Conservation (phyloP, 139 green algal species). For the Chlamydomonas urium region DNA sequence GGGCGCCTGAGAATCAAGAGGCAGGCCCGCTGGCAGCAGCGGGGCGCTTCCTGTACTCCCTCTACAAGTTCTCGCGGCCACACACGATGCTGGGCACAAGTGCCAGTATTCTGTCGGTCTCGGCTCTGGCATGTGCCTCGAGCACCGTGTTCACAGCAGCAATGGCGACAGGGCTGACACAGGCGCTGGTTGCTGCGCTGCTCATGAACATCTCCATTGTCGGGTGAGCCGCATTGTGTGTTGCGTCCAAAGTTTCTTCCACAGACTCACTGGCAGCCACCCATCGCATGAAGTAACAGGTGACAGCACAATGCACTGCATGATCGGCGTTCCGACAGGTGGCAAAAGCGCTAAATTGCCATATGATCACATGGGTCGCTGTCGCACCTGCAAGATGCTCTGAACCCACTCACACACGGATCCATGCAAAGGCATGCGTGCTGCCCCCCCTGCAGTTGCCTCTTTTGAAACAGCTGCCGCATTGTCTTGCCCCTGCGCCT, state of each 20-base stretch:
- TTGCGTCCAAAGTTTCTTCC: background rate
- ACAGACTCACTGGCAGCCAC: too few species aligned
- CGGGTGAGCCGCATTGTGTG: constrained; percentile 24
- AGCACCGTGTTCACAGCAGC: background rate
- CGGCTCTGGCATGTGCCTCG: constrained; percentile 64
- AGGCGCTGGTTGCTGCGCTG: constrained; percentile 79
- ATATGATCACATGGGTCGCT: too few species aligned
- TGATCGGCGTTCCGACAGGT: too few species aligned
- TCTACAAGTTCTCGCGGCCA: constrained; percentile 47
- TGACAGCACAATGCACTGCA: too few species aligned
- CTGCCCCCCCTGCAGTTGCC: background rate
- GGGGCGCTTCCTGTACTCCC: background rate
- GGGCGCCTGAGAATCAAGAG: too few species aligned
- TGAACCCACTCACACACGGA: background rate
- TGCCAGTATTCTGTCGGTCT: constrained; percentile 75
- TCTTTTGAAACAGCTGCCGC: background rate
- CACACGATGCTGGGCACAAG: constrained; percentile 91
- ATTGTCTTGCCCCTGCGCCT: background rate
- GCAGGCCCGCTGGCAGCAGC: too few species aligned
- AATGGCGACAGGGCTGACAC: constrained; percentile 17
- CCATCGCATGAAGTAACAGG: too few species aligned
- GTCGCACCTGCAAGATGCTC: background rate
- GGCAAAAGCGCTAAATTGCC: too few species aligned
- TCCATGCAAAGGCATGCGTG: background rate
- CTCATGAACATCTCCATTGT: constrained; percentile 95